phyloP scores from a whole-genome alignment of 2,329 filamentous ascomycete genomes.

The Aspergillus oerlinghausenensis region DNA sequence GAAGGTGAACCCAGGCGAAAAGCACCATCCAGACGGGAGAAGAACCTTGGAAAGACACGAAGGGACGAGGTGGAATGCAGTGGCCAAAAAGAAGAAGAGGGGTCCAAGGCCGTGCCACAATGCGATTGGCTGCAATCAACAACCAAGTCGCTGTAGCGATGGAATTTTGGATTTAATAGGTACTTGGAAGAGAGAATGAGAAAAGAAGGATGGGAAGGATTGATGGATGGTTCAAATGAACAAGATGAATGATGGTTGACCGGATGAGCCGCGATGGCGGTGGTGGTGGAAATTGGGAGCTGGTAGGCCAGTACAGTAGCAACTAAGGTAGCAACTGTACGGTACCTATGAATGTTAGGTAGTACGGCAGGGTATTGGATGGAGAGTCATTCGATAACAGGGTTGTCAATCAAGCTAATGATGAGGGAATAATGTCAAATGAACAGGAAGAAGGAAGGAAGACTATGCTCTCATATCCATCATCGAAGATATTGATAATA shows the following conservation, averaged over 20 bases:
- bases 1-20: constrained; percentile 6
- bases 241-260: background rate
- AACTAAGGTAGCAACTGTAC: background rate
- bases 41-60: background rate
- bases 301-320: background rate
- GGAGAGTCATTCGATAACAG: no score
- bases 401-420: no score
- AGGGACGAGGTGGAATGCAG: background rate
- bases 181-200: background rate
- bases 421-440: no score
- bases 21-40: constrained; percentile 8
- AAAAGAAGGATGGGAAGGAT: background rate
- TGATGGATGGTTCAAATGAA: background rate
- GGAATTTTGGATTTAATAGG: background rate
- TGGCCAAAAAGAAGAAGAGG: background rate
- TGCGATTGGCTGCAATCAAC: background rate
- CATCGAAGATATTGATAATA: no score
- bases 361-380: no score
- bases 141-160: background rate
- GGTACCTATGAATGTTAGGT: background rate
- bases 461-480: no score
- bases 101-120: background rate
- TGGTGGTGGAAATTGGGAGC: background rate
- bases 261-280: background rate
- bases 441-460: no score